Evolutionary conservation across 768 basidiomycete species (phyloP), one percentile per base, ranked within the genome.

Genomic region (Tremella mesenterica): DNA sequence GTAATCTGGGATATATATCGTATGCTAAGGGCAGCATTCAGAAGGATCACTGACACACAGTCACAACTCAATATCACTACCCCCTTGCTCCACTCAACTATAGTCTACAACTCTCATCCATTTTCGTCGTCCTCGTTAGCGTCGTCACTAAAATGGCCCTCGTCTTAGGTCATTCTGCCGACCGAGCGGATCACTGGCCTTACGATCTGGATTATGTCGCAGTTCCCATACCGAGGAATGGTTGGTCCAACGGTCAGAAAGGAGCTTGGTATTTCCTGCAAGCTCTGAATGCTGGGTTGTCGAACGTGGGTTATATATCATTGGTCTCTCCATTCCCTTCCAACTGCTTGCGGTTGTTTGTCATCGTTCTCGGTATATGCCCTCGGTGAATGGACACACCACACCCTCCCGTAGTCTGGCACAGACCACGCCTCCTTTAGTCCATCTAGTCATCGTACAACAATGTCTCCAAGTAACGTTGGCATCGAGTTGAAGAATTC

Each of bases 21-120:
- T n/a, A n/a, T n/a, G n/a, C n/a, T n/a, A n/a, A n/a, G n/a, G n/a
- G n/a, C n/a, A n/a, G n/a, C n/a, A n/a, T 18, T 5, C 38, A 8
- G 4, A 36, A 44, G 3, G 6, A 44, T 1, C n/a, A 28, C 52
- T 53, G 44, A 47, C 20, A 4, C 8, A 2, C 46, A 69, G 67
- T 99, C 76, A 96, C 95, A 4, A 86, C 85, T 0, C 89, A 93
- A 69, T 96, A 93, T 60, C 95, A 99, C 73, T 88, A 86, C 80
- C 88, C 90, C 0, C 83, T 99, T 34, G 89, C 91, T 0, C 85
- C 84, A 5, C 80, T 87, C 65, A 99, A 99, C 76, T 99, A 88
- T 73, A 77, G 83, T 49, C 81, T 96, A 29, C 95, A 97, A 71
- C 70, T 97, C 18, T 81, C 83, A 2, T 88, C 87, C 7, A 88